Base-by-base conservation (phyloP, 2,329 filamentous ascomycete species). In the Diaporthe ampelina region DNA sequence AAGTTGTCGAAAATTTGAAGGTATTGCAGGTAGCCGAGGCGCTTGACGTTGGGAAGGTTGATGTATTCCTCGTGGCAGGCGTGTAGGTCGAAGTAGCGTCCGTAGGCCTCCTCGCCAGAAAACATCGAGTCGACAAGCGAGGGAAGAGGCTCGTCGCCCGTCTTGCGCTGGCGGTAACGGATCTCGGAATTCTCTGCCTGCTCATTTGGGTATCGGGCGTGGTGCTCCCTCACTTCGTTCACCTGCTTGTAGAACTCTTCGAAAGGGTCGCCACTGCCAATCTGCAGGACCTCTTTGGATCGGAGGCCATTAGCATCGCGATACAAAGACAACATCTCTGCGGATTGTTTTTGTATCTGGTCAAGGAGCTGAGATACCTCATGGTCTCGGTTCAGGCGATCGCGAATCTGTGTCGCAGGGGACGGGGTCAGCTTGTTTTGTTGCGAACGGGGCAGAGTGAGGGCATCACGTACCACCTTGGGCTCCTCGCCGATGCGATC, bases 171-270 rank as follows among this genome's bases (percentile, higher is more conserved):
- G 82, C 95, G 95, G 86, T 99, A 99, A 48, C 95, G 94, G 78
- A 93, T 91, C 85, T 99, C 97, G 19, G 98, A 91, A 79, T 98
- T 98, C 83, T 99, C 97, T 63, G 97, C 94, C 40, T 94, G 95
- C 82, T 98, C 95, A 84, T 97, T 97, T 1, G 96, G 96, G 80
- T 99, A 98, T 79, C 93, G 91, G 74, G 93, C 91, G 83, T 99
- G 95, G 81, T 97, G 97, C 63, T 94, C 92, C 80, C 95, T 97
- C 80, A 98, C 93, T 35, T 92, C 91, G 73, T 90, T 88, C 21
- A 97, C 86, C 80, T 97, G 94, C 78, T 92, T 94, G 87, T 98
- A 96, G 84, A 99, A 99, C 77, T 95, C 92, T 57, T 95, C 94
- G 82, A 98, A 95, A 0, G 94, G 91, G 78, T 98, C 96, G 77